Conservation (phyloP, 257 asterid species). For the Nicotiana sylvestris region DNA sequence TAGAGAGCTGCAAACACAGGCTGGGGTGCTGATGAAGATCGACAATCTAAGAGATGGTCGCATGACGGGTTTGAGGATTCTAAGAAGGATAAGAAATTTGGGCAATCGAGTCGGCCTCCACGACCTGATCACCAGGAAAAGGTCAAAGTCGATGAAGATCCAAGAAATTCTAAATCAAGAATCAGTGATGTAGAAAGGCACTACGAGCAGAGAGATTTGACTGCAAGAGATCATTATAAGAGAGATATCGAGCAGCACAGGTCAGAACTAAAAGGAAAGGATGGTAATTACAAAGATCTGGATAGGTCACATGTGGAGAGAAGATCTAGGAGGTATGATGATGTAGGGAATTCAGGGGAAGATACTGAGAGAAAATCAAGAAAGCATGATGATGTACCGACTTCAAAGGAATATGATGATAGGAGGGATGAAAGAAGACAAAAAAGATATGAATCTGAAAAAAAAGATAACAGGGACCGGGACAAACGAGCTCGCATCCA, state of each 20-base stretch:
- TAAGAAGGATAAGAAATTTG: constrained; percentile 31
- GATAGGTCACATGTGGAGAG: constrained; percentile 28
- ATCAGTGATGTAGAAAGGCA: constrained; percentile 14
- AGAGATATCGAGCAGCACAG: constrained; percentile 23
- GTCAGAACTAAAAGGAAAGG: constrained; percentile 23
- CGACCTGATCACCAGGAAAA: constrained; percentile 27
- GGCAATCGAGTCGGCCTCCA: constrained; percentile 22
- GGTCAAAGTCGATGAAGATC: constrained; percentile 25
- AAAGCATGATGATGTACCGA: constrained; percentile 26
- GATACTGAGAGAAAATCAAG: constrained; percentile 39
- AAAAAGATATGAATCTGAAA: constrained; percentile 39
- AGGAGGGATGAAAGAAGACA: constrained; percentile 39
- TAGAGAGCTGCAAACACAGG: constrained; percentile 98
- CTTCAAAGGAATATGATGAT: constrained; percentile 36
- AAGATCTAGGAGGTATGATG: constrained; percentile 35
- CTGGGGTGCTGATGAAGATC: constrained; percentile 88
- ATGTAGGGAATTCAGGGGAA: constrained; percentile 24
- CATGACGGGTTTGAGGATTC: constrained; percentile 48
- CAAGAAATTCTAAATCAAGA: constrained; percentile 23
- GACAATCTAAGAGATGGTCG: constrained; percentile 43
- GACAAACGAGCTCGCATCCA: constrained; percentile 14
- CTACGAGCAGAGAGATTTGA: constrained; percentile 13
- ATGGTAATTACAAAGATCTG: constrained; percentile 13
- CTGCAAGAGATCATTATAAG: constrained; percentile 26
- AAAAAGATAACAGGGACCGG: constrained; percentile 37